A percentile compares a stretch with the other conserved stretches of the same genome.
Conservation (phyloP, 345 rosid species). For the Erucastrum elatum region DNA sequence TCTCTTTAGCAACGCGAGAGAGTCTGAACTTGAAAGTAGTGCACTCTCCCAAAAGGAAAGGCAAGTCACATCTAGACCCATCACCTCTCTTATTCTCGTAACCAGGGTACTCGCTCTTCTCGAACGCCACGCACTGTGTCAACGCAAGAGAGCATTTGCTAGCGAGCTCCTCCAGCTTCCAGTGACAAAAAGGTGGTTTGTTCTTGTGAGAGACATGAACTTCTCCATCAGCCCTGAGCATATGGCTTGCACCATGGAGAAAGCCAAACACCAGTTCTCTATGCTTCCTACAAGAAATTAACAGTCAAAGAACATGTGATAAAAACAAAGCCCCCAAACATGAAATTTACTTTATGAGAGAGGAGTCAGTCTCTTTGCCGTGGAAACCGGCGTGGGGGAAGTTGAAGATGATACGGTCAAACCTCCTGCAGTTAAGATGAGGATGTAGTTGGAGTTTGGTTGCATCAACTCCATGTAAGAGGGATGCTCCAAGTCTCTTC, state of each 20-base stretch:
- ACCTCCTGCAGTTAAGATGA: conserved; percentile 41
- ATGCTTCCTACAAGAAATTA: conserved; percentile 48
- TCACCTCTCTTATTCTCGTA: conserved; percentile 57
- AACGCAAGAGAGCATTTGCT: conserved; percentile 35
- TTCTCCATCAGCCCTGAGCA: conserved; percentile 50
- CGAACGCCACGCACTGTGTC: conserved; percentile 34
- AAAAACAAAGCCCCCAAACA: not conserved
- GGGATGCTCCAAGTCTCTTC: conserved; percentile 45
- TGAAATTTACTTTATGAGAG: conserved; percentile 21
- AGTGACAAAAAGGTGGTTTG: conserved; percentile 45
- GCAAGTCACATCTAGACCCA: conserved; percentile 49
- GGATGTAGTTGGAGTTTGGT: conserved; percentile 45
- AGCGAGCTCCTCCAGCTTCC: conserved; percentile 63
- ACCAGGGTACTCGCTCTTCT: conserved; percentile 48
- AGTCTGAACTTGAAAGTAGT: conserved; percentile 52
- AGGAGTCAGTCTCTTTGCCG: conserved; percentile 33
- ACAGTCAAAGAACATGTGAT: not conserved
- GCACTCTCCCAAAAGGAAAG: conserved; percentile 52
- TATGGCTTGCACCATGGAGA: conserved; percentile 47
- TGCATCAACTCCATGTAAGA: conserved; percentile 59
- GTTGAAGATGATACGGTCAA: conserved; percentile 52
- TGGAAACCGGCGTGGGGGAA: conserved; percentile 72
- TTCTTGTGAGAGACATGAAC: conserved; percentile 65
- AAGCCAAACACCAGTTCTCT: conserved; percentile 44
- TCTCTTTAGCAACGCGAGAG: conserved; percentile 22